Base-by-base conservation (phyloP, 805 yeast species). In the Kuraishia piskuri region DNA sequence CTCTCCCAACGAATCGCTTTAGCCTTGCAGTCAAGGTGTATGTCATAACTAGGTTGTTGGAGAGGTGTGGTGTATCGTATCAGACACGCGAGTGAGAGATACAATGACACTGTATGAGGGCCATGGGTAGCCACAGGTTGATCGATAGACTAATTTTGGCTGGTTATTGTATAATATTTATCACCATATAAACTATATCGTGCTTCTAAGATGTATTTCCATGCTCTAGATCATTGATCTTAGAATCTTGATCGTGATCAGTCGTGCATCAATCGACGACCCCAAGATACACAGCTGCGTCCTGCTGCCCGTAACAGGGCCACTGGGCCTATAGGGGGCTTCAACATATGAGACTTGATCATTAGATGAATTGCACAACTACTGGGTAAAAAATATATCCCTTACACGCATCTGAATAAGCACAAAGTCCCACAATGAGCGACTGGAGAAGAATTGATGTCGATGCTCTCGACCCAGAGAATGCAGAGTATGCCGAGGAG, bases 361-460 rank as follows among this genome's bases (percentile, higher is more conserved):
- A 10, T 21, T 3, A 3, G 4, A 12, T 14, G 9, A 10, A 12
- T 8, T 31, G n/a, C 17, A 31, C 40, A 12, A 5, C 40, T 12
- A 31, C 61, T 65, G 72, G 54, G 75, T 79, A 78, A 81, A 77
- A 57, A 78, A 73, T 52, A 61, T 78, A 48, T 78, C 78, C 68
- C 68, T 64, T 60, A 45, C 47, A 45, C 22, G n/a, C 22, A 19
- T 22, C 4, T 22, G 19, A 3, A 45, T 9, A 8, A 9, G n/a
- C 4, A 20, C 47, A 45, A 21, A 45, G 6, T 12, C 9, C 22
- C 8, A n/a, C 46, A 50, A 80, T 82, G 82, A 84, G 80, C 56
- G 90, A 86, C 65, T 88, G 96, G 96, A 86, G 99, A 79, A 83
- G 94, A 78, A 89, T 92, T 61, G 96, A 94, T 68, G 84, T 94